Percentiles rank a stretch among this genome's conserved stretches.
Conservation (phyloP, 306 rosid species). For the Acacia melanoxylon region DNA sequence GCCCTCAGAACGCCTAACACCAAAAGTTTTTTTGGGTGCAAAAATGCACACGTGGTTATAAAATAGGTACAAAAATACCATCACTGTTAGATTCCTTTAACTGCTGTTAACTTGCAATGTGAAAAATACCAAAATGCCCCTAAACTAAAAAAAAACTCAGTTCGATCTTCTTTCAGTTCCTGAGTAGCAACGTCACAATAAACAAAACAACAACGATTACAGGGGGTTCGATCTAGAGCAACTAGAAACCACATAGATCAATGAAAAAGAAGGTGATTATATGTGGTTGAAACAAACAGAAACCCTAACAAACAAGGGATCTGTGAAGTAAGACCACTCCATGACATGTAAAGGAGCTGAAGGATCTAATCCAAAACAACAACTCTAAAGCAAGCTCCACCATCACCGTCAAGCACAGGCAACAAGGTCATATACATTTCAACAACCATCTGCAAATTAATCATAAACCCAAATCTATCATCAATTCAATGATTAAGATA, state of each 20-base stretch:
- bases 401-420: constrained; percentile 70
- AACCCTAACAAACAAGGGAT: constrained; percentile 51
- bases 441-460: constrained; percentile 45
- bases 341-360: constrained; percentile 84
- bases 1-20: too few relatives aligned
- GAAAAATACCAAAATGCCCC: too few relatives aligned
- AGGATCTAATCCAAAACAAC: neutral
- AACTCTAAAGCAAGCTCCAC: constrained; percentile 77
- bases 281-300: neutral
- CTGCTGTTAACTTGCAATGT: too few relatives aligned
- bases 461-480: neutral
- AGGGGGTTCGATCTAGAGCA: neutral
- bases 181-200: neutral
- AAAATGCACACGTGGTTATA: too few relatives aligned
- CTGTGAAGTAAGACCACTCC: constrained; percentile 81
- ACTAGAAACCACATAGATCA: neutral
- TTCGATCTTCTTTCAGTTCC: neutral
- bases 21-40: too few relatives aligned
- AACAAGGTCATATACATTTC: constrained; percentile 88
- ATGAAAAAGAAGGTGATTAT: neutral
- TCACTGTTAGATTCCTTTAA: too few relatives aligned
- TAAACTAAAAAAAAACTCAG: too few relatives aligned
- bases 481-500: neutral
- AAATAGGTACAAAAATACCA: too few relatives aligned
- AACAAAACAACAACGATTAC: neutral